Base-by-base conservation (phyloP, 2,329 filamentous ascomycete species). In the Drechslerella dactyloides region DNA sequence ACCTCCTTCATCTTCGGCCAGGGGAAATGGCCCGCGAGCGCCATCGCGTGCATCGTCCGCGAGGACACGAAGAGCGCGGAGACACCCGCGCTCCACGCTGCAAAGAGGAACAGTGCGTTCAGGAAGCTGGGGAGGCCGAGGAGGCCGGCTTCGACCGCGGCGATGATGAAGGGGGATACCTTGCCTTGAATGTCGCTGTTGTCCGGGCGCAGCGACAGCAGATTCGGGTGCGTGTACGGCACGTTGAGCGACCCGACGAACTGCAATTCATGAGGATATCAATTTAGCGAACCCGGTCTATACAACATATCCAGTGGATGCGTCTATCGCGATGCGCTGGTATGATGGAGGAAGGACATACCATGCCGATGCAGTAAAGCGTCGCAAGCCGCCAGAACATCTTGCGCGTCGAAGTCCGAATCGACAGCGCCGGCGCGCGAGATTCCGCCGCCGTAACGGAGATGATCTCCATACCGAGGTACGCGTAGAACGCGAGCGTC, bases 61-160 rank as follows among this genome's bases (percentile, higher is more conserved):
- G 80, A 81, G 21, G 80, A 79, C 42, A 80, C 78, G 74, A 82
- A 82, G 30, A 82, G 76, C 7, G 79, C 78, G 68, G 81, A 82
- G 60, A 82, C 79, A 0, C 79, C 81, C 8, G 79, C 79, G 0
- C 80, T 80, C 27, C 79, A 79, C 1, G 81, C 80, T 0, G 81
- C 81, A 74, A 83, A 82, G 37, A 82, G 78, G 75, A 80, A 82
- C 66, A 82, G 80, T 1, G 79, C 81, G 56, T 82, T 82, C 75
- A 82, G 79, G 60, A 82, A 78, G 50, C 79, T 78, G 1, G 81
- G 81, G 74, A 78, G 78, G 4, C 76, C 77, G 1, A 76, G 75
- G 19, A 82, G 75, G 11, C 79, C 78, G 44, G 79, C 80, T 30
- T 80, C 77, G 2, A 83, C 79, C 42, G 79, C 79, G 7, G 81